Base-by-base conservation (phyloP, 148 eudicot species). In the Pharnaceum exiguum region DNA sequence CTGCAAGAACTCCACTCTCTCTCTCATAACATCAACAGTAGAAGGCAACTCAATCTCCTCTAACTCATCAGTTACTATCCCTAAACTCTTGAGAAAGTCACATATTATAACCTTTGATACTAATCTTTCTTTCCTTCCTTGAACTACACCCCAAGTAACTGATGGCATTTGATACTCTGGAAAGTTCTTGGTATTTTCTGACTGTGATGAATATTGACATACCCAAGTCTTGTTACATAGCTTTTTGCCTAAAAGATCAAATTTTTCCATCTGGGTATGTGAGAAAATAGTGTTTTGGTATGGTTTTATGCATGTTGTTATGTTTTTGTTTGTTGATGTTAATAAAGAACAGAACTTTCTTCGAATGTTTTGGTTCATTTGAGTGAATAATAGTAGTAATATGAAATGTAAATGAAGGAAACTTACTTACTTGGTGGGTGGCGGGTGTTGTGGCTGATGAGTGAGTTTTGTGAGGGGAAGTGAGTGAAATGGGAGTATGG, bases 81-180 rank as follows among this genome's bases (percentile, higher is more conserved):
- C 98, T 11, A 93, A 52, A 57, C 79, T 71, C 72, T 87, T 91
- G 36, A 87, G 73, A 71, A 79, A 91, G 78, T 91, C 98, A 69
- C 86, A 87, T 7, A 93, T 82, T 11, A 93, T 87, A 0, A 93
- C 98, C 44, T 82, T 71, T 1, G 96, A 88, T 1, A 93, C 96
- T 1, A 93, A 86, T 57, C 77, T 79, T 51, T 93, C 98, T 70
- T 85, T 93, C 1, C 90, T 71, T 38, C 98, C 98, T 67, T 82
- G 96, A 52, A 93, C 85, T 19, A 85, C 82, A n/a, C 96, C 98
- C 96, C 98, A 93, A 1, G 98, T 93, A 7, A 93, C 96, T 0
- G 96, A 60, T 0, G 98, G 98, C 96, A 93, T 93, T 68, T 93
- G 88, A 57, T 83, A 93, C 59, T 93, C 98, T 7, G 96, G 82